Base-by-base conservation (phyloP, 148 eudicot species). In the Fagopyrum esculentum region DNA sequence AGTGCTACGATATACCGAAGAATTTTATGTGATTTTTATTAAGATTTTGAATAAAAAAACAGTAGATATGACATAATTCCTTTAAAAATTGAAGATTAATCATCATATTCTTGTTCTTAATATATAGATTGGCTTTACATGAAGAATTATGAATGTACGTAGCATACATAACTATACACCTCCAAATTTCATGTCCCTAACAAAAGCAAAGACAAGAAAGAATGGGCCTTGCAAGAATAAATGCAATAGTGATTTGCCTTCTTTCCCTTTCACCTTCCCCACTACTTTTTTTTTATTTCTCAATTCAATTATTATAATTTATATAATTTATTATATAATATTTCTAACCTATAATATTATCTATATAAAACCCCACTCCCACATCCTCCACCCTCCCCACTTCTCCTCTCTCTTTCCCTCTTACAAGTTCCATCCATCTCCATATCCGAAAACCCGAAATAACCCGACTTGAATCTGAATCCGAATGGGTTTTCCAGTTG, bases 401-500 rank as follows among this genome's bases (percentile, higher is more conserved):
- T 35, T 12, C 13, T 26, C 30, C n/a, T 11, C 30, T 35, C 71
- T 13, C 45, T 9, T 35, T 2, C 52, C 11, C 12, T 0, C 52
- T 49, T 8, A 9, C 52, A 49, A 8, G 12, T 49, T 12, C 13
- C 1, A 66, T 40, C 71, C 46, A 35, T 15, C 46, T 43, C 12
- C 11, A 13, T 30, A 10, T 1, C 44, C 16, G 26, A 60, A 57
- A 57, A 60, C 40, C 13, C 40, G 5, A 19, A n/a, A 35, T 12
- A 35, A 29, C 44, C 69, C 69, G 46, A 66, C 45, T 46, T 17
- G 71, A 35, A 12, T 12, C 15, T n/a, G 4, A 16, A n/a, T n/a
- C 6, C 19, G 11, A 6, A 88, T 89, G 90, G 90, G 89, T 6
- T 87, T 89, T 73, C 88, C 89, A 26, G 82, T 83, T 0, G 85